Base-by-base conservation (phyloP, 2,329 filamentous ascomycete species). In the Canariomyces notabilis region DNA sequence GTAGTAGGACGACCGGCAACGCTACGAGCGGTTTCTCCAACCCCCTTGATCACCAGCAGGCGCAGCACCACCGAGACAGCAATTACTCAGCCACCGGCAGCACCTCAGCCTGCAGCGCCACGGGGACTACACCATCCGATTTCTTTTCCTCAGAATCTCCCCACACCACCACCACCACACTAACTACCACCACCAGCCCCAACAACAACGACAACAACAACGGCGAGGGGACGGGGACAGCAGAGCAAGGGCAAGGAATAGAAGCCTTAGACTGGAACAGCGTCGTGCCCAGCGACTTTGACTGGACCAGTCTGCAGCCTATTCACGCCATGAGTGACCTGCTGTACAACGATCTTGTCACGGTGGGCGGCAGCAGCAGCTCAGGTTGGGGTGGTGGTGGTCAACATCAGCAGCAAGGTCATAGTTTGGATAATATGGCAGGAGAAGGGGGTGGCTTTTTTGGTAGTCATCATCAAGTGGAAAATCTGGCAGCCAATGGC, bases 261-360 rank as follows among this genome's bases (percentile, higher is more conserved):
- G 22, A 11, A 11, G 26, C 8, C 9, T 29, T 61, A 31, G 64
- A 69, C 38, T 74, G 70, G 68, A 59, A 62, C 14, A n/a, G n/a
- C n/a, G n/a, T n/a, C n/a, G 54, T 72, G 34, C 71, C 73, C 2
- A 63, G 64, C 6, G 62, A 67, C 45, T 74, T 77, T 49, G 71
- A 75, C 54, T 72, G 79, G 55, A 64, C 71, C 18, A 64, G 66
- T 9, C 69, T 82, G 48, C 70, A 74, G 52, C 75, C 77, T 14
- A 69, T 80, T 48, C 79, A 77, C 44, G 74, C 78, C 0, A 77
- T 75, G 48, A 71, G 73, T 16, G 78, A 82, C 53, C 63, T 82
- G 5, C 63, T 78, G 1, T 80, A 75, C 56, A 77, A 81, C 52
- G 72, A 80, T 26, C 64, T 81, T 4, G 70, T 12, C n/a, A n/a